phyloP scores from a whole-genome alignment of 2,329 filamentous ascomycete species.

The Moelleriella libera region DNA sequence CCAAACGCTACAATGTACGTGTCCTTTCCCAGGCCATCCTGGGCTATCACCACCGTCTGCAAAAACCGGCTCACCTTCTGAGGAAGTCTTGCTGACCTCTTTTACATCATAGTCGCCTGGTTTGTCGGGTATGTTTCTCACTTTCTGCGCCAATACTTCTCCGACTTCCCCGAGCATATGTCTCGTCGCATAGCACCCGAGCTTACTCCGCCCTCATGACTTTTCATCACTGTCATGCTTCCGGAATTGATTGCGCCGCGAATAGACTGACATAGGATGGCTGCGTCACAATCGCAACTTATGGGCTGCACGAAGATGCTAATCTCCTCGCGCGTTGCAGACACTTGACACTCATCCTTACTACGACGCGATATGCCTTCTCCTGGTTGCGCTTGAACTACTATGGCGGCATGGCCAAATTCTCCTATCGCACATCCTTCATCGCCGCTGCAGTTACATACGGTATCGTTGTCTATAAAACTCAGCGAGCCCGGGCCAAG shows the following conservation, averaged over 20 bases:
- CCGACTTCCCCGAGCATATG: background rate
- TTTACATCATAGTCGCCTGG: slow-evolving; percentile 49
- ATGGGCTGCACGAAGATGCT: background rate
- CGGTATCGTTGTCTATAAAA: slow-evolving; percentile 98
- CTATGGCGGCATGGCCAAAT: slow-evolving; percentile 59
- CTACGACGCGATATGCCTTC: slow-evolving; percentile 67
- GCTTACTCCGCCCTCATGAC: background rate
- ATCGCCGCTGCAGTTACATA: slow-evolving; percentile 82
- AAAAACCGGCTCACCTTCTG: no score
- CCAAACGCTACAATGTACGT: slow-evolving; percentile 83
- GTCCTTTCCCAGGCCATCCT: slow-evolving; percentile 7
- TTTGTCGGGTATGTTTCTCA: slow-evolving; percentile 56
- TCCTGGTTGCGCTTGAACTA: slow-evolving; percentile 86
- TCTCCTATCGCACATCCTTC: slow-evolving; percentile 85
- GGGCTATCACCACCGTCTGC: no score
- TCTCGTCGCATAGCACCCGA: background rate
- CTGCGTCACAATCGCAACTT: no score
- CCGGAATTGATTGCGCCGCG: background rate
- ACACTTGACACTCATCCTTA: slow-evolving; percentile 74
- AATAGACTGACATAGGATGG: background rate
- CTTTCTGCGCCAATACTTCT: background rate
- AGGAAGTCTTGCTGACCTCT: background rate
- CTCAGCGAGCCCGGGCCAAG: slow-evolving; percentile 73
- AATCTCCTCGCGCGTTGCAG: slow-evolving; percentile 26
- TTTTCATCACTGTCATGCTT: background rate